These are phyloP conservation scores for Geotrichum europaeum DNA, from an alignment of 1,139 yeast genomes.

Conservation along the genomic window DNA sequence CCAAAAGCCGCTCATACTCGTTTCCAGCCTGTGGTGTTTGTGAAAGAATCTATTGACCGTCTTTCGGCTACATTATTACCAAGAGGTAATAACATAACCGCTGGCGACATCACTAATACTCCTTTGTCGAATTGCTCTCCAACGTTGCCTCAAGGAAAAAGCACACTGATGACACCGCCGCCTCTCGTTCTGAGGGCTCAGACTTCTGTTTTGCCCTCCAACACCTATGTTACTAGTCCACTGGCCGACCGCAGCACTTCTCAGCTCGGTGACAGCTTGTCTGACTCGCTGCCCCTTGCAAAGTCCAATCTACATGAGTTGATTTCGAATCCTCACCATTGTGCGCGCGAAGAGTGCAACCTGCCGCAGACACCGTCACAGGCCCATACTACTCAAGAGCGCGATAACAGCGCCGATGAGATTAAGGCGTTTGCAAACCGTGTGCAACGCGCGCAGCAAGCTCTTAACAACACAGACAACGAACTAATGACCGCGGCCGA, in stretches of 20 bases:
- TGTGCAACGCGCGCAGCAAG: constrained; percentile 3
- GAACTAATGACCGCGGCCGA: constrained; percentile 10
- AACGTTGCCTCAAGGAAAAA: background rate
- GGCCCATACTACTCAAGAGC: background rate
- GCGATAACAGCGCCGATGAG: background rate
- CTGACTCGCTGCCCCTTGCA: constrained; percentile 1
- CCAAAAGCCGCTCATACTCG: background rate
- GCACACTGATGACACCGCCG: background rate
- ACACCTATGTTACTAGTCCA: background rate
- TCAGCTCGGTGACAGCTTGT: background rate
- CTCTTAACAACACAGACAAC: constrained; percentile 3
- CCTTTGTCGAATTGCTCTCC: background rate
- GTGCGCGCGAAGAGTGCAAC: background rate
- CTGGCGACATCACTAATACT: background rate
- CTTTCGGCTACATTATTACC: background rate
- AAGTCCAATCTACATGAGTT: constrained; percentile 5
- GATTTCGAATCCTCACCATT: background rate
- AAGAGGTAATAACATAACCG: background rate
- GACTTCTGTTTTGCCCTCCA: background rate
- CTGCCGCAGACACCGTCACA: background rate
- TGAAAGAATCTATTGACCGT: background rate
- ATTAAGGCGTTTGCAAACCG: constrained; percentile 3
- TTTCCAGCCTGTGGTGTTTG: background rate
- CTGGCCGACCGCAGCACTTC: background rate
- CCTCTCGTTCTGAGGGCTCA: background rate